Conservation (phyloP, 306 rosid species). For the Cicer yamashitae region DNA sequence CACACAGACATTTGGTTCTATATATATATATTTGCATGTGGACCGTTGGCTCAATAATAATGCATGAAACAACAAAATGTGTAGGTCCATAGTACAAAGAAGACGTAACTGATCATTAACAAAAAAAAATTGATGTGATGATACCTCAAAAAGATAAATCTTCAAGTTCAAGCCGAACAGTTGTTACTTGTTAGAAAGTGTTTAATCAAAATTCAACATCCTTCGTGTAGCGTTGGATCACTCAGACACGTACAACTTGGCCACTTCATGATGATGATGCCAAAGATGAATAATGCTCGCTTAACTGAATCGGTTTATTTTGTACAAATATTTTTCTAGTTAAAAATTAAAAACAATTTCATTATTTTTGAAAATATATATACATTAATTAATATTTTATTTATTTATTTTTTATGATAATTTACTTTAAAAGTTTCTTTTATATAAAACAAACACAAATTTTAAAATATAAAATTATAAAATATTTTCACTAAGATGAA, state of each 20-base stretch:
- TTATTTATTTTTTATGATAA: no score
- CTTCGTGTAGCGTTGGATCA: no score
- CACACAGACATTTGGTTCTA: conserved; percentile 9
- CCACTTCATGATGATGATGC: neutral
- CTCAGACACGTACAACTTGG: neutral
- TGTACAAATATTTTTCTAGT: no score
- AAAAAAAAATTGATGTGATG: conserved; percentile 15
- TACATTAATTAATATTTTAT: no score
- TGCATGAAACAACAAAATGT: conserved; percentile 39
- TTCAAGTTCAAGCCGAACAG: conserved; percentile 58
- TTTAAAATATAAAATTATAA: no score
- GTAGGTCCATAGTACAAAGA: conserved; percentile 32
- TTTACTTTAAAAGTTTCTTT: no score
- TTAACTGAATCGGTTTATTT: no score
- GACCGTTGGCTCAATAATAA: conserved; percentile 15
- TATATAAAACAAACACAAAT: no score
- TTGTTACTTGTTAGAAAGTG: neutral
- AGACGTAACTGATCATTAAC: neutral
- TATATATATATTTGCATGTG: neutral
- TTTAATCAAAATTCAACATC: conserved; percentile 7
- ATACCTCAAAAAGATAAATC: conserved; percentile 61
- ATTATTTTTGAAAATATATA: no score
- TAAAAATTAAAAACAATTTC: no score
- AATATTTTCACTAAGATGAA: no score
- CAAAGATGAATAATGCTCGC: neutral